Base-by-base conservation (phyloP, 306 rosid species). In the Psophocarpus tetragonolobus region DNA sequence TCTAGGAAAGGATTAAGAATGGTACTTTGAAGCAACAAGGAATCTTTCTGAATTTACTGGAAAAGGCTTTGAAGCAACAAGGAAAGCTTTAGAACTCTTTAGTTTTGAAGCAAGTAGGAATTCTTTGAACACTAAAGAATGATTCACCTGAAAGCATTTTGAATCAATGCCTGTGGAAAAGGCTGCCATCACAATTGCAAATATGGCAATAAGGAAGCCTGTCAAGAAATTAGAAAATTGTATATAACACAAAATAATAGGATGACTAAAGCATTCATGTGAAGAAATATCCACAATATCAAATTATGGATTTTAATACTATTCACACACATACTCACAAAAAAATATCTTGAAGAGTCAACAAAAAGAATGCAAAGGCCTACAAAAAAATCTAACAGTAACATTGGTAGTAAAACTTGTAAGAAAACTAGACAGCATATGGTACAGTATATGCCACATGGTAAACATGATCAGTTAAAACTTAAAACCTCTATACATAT, bases 161-260 rank as follows among this genome's bases (percentile, higher is more conserved):
- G 97, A 88, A 88, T 94, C 98, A 53, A 91, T 86, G 74, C 98
- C 98, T 0, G 97, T 94, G 24, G 98, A 94, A 80, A 94, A 90
- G 21, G 97, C 87, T 48, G 97, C 97, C 89, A 90, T 81, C 61
- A 94, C 97, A 68, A 90, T 83, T 2, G 92, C 93, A 70, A 85
- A 87, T 75, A 91, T 84, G 17, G 98, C 98, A 10, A 94, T 84
- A 35, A 91, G 79, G 76, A 94, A 94, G 64, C 97, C 98, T 94
- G 74, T 48, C 23, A 69, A 45, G 61, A 88, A 62, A 71, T 70
- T 36, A 51, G 60, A 88, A 62, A 71, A 73, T 35, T 65, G 14
- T 7, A 35, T 47, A 30, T 17, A 68, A n/a, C 36, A 75, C 48
- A 51, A 42, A 24, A 47, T 60, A 47, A 35, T 29, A 33, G 3